phyloP scores from a whole-genome alignment of 2,329 filamentous ascomycete genomes.

The Pleomassaria siparia region DNA sequence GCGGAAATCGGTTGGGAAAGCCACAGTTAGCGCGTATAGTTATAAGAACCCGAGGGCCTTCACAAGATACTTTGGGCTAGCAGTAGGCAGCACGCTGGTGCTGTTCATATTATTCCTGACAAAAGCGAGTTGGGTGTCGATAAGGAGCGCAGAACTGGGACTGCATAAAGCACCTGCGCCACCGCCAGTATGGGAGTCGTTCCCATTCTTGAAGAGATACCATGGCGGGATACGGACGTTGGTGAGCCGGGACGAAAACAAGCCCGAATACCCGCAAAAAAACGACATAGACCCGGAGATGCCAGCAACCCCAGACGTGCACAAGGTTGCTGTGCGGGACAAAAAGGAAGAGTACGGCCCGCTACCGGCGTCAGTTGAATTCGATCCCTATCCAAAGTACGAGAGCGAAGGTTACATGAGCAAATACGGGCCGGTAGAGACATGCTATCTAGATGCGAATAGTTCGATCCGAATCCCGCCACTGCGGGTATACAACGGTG shows the following conservation, averaged over 20 bases:
- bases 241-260: conserved; percentile 65
- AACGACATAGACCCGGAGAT: conserved; percentile 48
- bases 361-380: conserved; percentile 46
- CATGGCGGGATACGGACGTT: conserved; percentile 83
- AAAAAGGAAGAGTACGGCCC: conserved; percentile 29
- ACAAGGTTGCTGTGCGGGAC: conserved; percentile 30
- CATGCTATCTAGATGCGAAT: conserved; percentile 76
- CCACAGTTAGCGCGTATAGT: conserved; percentile 42
- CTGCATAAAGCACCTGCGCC: conserved; percentile 62
- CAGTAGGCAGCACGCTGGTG: conserved; percentile 67
- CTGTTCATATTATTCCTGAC: conserved; percentile 77
- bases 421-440: conserved; percentile 62
- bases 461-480: conserved; percentile 67
- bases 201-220: conserved; percentile 82
- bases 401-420: conserved; percentile 57
- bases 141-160: conserved; percentile 60
- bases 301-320: conserved; percentile 19
- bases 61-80: conserved; percentile 75
- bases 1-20: conserved; percentile 8
- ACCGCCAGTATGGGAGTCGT: conserved; percentile 80
- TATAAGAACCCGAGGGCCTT: conserved; percentile 72
- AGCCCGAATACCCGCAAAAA: conserved; percentile 79
- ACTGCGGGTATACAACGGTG: conserved; percentile 73
- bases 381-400: conserved; percentile 70
- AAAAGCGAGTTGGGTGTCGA: conserved; percentile 71